Percentiles rank a stretch among this genome's conserved stretches.
phyloP scores from a whole-genome alignment of 352 stramenopile genomes.

The Pythium scleroteichum region DNA sequence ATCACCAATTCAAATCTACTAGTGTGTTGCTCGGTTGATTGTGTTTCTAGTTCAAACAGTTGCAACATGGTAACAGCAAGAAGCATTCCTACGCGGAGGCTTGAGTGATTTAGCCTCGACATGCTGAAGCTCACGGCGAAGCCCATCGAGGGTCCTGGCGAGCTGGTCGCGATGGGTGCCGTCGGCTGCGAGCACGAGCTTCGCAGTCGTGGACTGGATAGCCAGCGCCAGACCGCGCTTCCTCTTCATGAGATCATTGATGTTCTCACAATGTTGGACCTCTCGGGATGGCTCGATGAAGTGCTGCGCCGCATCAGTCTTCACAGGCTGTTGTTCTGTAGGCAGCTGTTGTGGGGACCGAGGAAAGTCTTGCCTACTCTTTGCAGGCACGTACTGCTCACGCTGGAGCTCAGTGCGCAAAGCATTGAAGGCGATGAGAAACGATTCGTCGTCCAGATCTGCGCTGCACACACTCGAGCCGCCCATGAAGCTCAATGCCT shows the following conservation, averaged over 20 bases:
- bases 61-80: too few species aligned
- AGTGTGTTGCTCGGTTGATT: too few species aligned
- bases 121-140: not conserved
- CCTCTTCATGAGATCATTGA: not conserved
- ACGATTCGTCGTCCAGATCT: constrained; percentile 58
- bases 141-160: not conserved
- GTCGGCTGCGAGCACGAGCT: constrained; percentile 8
- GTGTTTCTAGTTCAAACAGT: too few species aligned
- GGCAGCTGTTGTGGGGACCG: not conserved
- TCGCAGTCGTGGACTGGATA: constrained; percentile 18
- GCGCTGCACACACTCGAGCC: constrained; percentile 53
- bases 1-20: too few species aligned
- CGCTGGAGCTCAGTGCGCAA: constrained; percentile 7
- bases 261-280: too few species aligned
- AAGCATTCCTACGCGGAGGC: not conserved
- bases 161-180: not conserved
- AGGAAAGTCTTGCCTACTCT: not conserved
- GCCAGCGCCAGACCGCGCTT: constrained; percentile 4
- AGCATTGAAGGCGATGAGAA: constrained; percentile 47
- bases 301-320: not conserved
- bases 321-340: not conserved
- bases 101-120: not conserved
- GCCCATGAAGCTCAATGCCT: constrained; percentile 47
- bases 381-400: not conserved
- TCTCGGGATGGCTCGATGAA: too few species aligned